Conservation (phyloP, 306 rosid species). For the Acacia melanoxylon region DNA sequence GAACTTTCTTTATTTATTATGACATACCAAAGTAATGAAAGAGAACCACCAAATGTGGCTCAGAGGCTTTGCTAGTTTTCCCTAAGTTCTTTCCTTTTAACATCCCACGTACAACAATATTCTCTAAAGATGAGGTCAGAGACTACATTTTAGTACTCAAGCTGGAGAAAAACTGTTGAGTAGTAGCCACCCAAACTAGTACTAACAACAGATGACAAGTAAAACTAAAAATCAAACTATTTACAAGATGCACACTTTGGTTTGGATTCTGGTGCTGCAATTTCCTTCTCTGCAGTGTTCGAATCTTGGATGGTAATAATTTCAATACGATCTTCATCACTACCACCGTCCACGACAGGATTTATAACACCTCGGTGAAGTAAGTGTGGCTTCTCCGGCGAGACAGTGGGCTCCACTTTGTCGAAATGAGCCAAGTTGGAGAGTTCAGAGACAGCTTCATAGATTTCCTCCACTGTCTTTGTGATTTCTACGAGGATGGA, state of each 20-base stretch:
- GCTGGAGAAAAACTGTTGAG: conserved; percentile 25
- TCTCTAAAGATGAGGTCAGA: conserved; percentile 9
- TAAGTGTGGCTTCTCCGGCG: conserved; percentile 58
- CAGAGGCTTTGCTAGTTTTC: neutral
- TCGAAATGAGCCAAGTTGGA: conserved; percentile 65
- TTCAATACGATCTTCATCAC: conserved; percentile 34
- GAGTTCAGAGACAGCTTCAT: conserved; percentile 65
- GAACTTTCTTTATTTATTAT: neutral
- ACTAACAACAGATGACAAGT: conserved; percentile 5
- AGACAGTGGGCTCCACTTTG: conserved; percentile 37
- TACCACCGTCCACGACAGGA: conserved; percentile 50
- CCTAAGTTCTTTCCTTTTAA: neutral
- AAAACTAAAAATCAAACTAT: conserved; percentile 5
- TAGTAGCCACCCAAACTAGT: conserved; percentile 22
- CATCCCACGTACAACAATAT: neutral
- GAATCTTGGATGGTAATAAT: conserved; percentile 51
- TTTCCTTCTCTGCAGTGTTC: conserved; percentile 22
- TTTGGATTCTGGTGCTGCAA: conserved; percentile 23
- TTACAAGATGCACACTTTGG: conserved; percentile 26
- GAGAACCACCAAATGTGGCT: neutral
- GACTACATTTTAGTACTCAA: conserved; percentile 31
- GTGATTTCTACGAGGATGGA: conserved; percentile 66
- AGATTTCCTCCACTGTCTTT: conserved; percentile 58
- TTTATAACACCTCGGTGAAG: conserved; percentile 75
- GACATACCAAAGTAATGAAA: neutral